Conservation (phyloP, 2,329 filamentous ascomycete genomes). For the Nigrospora oryzae region DNA sequence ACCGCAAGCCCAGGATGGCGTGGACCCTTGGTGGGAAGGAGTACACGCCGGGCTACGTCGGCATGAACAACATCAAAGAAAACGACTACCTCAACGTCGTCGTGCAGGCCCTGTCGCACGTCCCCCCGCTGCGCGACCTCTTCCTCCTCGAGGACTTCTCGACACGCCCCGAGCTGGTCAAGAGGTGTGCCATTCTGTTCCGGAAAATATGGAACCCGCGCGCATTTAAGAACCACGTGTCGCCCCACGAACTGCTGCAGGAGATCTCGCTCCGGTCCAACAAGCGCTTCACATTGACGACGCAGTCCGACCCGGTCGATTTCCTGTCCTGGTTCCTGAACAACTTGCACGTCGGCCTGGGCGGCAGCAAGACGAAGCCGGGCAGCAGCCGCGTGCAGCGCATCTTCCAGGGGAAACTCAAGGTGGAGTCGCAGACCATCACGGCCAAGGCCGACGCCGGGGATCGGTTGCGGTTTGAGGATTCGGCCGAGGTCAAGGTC, state of each 20-base stretch:
- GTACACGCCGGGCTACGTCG: constrained; percentile 90
- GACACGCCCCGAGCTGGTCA: constrained; percentile 66
- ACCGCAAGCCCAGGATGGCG: constrained; percentile 53
- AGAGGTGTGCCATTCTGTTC: constrained; percentile 80
- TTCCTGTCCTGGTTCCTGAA: constrained; percentile 98
- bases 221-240: constrained; percentile 94
- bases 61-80: constrained; percentile 99
- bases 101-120: constrained; percentile 84
- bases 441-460: constrained; percentile 82
- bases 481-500: constrained; percentile 72
- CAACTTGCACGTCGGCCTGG: constrained; percentile 83
- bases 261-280: constrained; percentile 85
- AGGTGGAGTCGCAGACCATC: constrained; percentile 89
- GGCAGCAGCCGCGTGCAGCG: constrained; percentile 81
- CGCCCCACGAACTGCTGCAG: constrained; percentile 92
- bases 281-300: constrained; percentile 84
- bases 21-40: constrained; percentile 77
- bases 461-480: constrained; percentile 87
- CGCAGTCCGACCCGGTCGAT: constrained; percentile 91
- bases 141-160: constrained; percentile 80
- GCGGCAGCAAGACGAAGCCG: constrained; percentile 80
- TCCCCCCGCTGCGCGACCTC: constrained; percentile 81
- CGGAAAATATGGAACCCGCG: constrained; percentile 97
- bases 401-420: constrained; percentile 87
- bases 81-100: constrained; percentile 98